These are phyloP conservation scores for Metarhizium brunneum DNA, from an alignment of 2,329 filamentous ascomycete genomes.

Conservation along the genomic window DNA sequence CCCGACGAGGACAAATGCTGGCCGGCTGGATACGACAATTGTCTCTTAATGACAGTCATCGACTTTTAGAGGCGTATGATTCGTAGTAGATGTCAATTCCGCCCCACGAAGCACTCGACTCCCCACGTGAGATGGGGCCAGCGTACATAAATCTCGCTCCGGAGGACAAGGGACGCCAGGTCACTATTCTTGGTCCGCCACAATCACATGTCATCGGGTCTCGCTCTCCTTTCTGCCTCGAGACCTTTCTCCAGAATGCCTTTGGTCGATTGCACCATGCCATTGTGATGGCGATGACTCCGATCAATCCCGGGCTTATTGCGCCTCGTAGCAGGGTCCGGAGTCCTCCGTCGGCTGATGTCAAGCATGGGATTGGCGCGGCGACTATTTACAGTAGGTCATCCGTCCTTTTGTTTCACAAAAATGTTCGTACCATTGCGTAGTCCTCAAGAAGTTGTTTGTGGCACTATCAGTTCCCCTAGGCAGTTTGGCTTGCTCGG, in stretches of 20 bases:
- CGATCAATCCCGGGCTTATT: conserved; percentile 2
- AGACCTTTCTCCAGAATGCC: background rate
- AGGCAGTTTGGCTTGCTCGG: background rate
- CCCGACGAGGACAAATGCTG: no score
- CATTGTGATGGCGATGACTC: background rate
- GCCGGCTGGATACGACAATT: background rate
- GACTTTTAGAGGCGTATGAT: background rate
- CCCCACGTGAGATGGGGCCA: background rate
- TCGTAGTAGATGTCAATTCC: background rate
- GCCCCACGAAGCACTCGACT: background rate
- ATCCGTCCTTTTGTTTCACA: background rate
- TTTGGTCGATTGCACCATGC: background rate
- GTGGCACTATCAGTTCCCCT: background rate
- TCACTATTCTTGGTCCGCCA: background rate
- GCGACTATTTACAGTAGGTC: background rate
- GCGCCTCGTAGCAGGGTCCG: background rate
- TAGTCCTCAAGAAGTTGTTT: background rate
- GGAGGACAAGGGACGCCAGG: no score
- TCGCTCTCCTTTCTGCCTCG: background rate
- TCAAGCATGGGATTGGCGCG: background rate
- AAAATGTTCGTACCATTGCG: background rate
- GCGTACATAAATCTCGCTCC: no score
- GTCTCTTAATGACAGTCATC: background rate
- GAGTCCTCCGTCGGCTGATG: background rate
- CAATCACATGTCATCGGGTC: conserved; percentile 5